Conservation (phyloP, 768 basidiomycete genomes). For the Suillus bovinus region DNA sequence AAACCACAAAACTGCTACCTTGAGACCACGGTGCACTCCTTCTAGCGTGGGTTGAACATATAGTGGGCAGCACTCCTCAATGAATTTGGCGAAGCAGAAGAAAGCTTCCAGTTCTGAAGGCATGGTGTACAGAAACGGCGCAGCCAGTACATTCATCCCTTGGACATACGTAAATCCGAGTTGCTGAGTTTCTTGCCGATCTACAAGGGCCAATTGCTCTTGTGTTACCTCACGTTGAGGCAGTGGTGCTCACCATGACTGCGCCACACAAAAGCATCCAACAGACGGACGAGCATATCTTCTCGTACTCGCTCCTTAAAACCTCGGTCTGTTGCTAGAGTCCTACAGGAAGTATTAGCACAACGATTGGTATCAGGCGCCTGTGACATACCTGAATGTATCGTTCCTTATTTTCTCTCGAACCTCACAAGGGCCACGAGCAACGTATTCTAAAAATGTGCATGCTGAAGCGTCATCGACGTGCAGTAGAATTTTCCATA, state of each 20-base stretch:
- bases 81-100: constrained; percentile 94
- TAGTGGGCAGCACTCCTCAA: constrained; percentile 92
- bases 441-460: constrained; percentile 74
- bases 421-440: constrained; percentile 83
- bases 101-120: constrained; percentile 99
- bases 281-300: constrained; percentile 93
- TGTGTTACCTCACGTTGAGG: neutral
- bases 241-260: constrained; percentile 63
- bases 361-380: neutral
- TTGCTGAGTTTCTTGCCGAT: constrained; percentile 74
- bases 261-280: constrained; percentile 98
- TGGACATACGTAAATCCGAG: constrained; percentile 96
- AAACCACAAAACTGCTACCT: constrained; percentile 50
- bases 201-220: constrained; percentile 35
- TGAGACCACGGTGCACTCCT: constrained; percentile 92
- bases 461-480: constrained; percentile 79
- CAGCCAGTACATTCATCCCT: constrained; percentile 98
- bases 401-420: constrained; percentile 95
- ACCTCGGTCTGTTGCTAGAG: constrained; percentile 93
- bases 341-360: constrained; percentile 45
- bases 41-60: constrained; percentile 96
- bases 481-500: constrained; percentile 93
- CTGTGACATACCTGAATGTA: constrained; percentile 73
- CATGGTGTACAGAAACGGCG: constrained; percentile 96
- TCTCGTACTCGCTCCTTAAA: constrained; percentile 97